Conservation (phyloP, 176 grass and related monocot species). For the Tillandsia fasciculata region DNA sequence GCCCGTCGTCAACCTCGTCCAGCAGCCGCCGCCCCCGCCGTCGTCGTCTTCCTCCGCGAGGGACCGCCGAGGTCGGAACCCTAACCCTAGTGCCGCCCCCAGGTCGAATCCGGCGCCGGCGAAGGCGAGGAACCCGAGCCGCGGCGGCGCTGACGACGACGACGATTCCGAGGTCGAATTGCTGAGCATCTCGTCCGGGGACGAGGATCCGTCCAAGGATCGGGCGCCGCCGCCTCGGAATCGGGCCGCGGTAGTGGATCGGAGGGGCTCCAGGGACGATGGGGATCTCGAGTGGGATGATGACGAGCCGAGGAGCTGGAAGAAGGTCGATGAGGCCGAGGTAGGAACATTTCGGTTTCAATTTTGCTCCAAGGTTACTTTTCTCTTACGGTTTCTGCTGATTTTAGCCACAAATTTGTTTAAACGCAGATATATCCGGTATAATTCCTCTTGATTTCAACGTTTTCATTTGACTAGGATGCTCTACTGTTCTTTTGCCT, state of each 20-base stretch:
- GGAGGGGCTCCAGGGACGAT: constrained; percentile 53
- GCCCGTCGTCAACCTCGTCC: constrained; percentile 92
- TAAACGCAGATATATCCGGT: neutral
- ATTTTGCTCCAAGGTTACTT: too few species aligned
- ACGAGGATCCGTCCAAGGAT: constrained; percentile 64
- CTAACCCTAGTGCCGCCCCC: constrained; percentile 15
- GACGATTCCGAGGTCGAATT: constrained; percentile 94
- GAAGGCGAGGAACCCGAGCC: constrained; percentile 40
- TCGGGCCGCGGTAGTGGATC: constrained; percentile 32
- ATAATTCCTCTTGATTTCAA: too few species aligned
- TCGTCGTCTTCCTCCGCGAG: constrained; percentile 14
- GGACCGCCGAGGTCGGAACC: constrained; percentile 10
- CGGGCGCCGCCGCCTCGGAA: constrained; percentile 35
- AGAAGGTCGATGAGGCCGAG: constrained; percentile 93
- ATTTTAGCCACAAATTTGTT: neutral
- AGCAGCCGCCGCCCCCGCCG: constrained; percentile 33
- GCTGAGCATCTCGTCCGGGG: constrained; percentile 92
- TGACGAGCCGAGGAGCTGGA: constrained; percentile 94
- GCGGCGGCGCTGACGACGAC: constrained; percentile 57
- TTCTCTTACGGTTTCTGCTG: neutral
- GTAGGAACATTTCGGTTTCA: constrained; percentile 24
- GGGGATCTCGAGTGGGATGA: constrained; percentile 57
- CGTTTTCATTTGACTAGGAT: too few species aligned
- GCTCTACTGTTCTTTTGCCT: too few species aligned
- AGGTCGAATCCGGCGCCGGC: constrained; percentile 17